phyloP scores from a whole-genome alignment of 2,329 filamentous ascomycete genomes.

The Stagonosporopsis chrysanthemi region DNA sequence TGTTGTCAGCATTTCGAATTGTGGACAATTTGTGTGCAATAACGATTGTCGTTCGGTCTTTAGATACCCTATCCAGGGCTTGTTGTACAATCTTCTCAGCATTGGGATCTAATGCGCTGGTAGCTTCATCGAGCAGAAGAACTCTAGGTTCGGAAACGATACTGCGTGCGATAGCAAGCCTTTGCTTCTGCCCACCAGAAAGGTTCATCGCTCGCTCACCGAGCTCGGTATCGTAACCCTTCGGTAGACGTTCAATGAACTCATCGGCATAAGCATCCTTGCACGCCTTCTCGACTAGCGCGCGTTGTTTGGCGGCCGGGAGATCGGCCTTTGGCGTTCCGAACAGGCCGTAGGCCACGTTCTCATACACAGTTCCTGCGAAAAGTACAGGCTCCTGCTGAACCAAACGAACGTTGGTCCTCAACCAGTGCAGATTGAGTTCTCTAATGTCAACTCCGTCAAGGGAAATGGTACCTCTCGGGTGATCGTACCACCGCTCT shows the following conservation, averaged over 20 bases:
- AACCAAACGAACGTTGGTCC: conserved; percentile 89
- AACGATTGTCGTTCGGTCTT: conserved; percentile 89
- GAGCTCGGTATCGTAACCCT: conserved; percentile 87
- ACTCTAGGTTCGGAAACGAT: conserved; percentile 90
- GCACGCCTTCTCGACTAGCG: conserved; percentile 79
- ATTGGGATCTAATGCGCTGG: conserved; percentile 89
- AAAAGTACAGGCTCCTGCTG: conserved; percentile 93
- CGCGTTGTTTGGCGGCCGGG: conserved; percentile 66
- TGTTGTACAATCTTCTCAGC: conserved; percentile 94
- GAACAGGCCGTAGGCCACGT: conserved; percentile 84
- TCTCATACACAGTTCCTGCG: conserved; percentile 83
- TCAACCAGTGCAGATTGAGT: conserved; percentile 87
- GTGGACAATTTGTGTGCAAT: conserved; percentile 96
- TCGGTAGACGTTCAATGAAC: conserved; percentile 73
- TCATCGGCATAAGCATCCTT: conserved; percentile 95
- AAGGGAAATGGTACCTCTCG: conserved; percentile 33
- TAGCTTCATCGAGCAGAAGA: conserved; percentile 84
- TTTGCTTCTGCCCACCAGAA: conserved; percentile 93
- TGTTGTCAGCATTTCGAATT: conserved; percentile 91
- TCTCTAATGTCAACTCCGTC: conserved; percentile 70
- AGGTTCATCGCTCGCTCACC: conserved; percentile 91
- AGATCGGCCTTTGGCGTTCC: conserved; percentile 65
- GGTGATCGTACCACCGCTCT: conserved; percentile 63
- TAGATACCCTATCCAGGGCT: conserved; percentile 83
- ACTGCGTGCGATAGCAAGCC: conserved; percentile 90